Conservation (phyloP, 139 green algal genomes). For the Chlamydomonas eustigma region DNA sequence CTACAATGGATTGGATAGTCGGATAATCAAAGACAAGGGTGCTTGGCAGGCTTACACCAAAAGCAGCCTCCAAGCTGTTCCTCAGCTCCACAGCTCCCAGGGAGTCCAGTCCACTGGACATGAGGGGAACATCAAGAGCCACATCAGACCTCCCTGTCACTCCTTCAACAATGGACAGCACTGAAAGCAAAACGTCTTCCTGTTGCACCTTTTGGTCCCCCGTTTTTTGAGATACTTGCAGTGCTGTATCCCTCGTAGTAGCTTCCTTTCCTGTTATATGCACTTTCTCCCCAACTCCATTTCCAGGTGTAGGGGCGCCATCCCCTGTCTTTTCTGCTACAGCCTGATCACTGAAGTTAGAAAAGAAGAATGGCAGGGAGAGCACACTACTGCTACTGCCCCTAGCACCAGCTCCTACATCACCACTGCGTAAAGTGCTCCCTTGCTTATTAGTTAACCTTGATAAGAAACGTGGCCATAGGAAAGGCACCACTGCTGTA, state of each 20-base stretch:
- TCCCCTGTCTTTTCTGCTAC: not conserved
- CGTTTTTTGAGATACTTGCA: not conserved
- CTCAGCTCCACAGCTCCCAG: slow-evolving; percentile 77
- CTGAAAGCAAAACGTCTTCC: not conserved
- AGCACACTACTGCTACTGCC: no score
- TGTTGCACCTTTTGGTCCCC: not conserved
- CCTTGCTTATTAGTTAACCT: not conserved
- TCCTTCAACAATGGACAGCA: not conserved
- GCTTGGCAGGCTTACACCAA: slow-evolving; percentile 49
- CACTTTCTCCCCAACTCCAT: not conserved
- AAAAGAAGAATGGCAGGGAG: slow-evolving; percentile 15
- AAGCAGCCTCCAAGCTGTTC: slow-evolving; percentile 55
- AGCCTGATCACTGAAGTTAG: not conserved
- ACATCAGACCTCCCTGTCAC: slow-evolving; percentile 9
- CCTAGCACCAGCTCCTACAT: not conserved
- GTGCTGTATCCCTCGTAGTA: not conserved
- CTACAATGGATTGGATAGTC: slow-evolving; percentile 32
- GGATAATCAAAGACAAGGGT: slow-evolving; percentile 76
- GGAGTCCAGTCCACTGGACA: slow-evolving; percentile 75
- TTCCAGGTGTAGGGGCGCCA: not conserved
- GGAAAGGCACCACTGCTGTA: slow-evolving; percentile 41
- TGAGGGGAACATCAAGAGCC: slow-evolving; percentile 54
- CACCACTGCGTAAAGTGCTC: not conserved
- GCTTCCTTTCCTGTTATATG: not conserved
- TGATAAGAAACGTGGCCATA: slow-evolving; percentile 10